These are phyloP conservation scores for Effrenium voratum DNA, from an alignment of 73 alveolate genomes.

Conservation along the genomic window DNA sequence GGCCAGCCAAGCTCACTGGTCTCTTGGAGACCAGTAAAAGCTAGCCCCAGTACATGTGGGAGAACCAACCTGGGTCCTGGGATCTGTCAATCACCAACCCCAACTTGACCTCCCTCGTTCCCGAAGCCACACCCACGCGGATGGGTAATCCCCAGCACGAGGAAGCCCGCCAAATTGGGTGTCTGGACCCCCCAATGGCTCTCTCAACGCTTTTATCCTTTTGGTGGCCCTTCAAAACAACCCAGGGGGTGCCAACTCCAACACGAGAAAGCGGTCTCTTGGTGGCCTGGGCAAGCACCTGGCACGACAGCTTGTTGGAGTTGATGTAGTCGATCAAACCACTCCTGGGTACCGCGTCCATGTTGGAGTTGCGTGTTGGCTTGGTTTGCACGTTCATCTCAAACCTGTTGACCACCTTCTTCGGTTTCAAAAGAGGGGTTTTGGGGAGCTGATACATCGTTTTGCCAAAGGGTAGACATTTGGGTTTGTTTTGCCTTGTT, in stretches of 20 bases:
- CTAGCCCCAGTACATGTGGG: too few species aligned
- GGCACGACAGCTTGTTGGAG: conserved; percentile 53
- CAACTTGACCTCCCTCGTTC: not conserved
- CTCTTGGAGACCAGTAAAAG: too few species aligned
- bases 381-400: too few species aligned
- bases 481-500: too few species aligned
- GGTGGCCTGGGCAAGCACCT: conserved; percentile 53
- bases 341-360: conserved; percentile 34
- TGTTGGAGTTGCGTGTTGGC: too few species aligned
- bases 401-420: too few species aligned
- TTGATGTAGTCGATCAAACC: conserved; percentile 82
- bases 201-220: not conserved
- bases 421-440: too few species aligned
- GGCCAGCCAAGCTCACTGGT: too few species aligned
- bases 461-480: too few species aligned
- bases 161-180: not conserved
- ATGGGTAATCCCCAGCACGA: not conserved
- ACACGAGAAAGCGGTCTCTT: not conserved
- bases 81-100: not conserved
- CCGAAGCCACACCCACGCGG: not conserved
- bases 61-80: too few species aligned
- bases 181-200: too few species aligned
- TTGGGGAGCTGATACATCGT: too few species aligned
- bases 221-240: not conserved
- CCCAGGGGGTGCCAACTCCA: not conserved